phyloP scores from a whole-genome alignment of 257 asterid genomes.

The Galeopsis tetrahit region DNA sequence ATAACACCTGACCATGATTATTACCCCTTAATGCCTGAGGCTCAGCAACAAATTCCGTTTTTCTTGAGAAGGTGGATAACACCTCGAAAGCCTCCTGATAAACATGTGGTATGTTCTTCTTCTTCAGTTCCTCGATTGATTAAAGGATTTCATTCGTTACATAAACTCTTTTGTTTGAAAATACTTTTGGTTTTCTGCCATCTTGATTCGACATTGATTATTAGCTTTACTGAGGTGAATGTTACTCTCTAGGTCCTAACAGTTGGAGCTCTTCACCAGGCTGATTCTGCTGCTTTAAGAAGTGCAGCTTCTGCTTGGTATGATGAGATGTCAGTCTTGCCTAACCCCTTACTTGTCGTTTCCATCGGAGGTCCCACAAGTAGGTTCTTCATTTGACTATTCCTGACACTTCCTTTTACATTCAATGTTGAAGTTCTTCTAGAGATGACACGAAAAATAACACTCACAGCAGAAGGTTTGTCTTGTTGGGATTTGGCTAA shows the following conservation, averaged over 20 bases:
- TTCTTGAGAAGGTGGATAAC: conserved; percentile 73
- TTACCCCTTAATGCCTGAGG: conserved; percentile 72
- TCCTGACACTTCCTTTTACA: neutral
- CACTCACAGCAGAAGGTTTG: neutral
- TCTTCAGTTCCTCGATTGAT: conserved; percentile 20
- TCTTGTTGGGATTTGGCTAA: conserved; percentile 1
- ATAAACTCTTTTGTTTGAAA: conserved; percentile 22
- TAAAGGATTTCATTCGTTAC: conserved; percentile 18
- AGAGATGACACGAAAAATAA: neutral
- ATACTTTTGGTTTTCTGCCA: conserved; percentile 21
- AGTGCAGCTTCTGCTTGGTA: conserved; percentile 79
- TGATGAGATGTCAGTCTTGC: conserved; percentile 60
- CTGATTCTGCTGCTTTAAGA: conserved; percentile 67
- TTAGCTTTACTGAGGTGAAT: conserved; percentile 30
- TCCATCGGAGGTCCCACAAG: conserved; percentile 90
- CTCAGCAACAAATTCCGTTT: conserved; percentile 71
- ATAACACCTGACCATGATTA: conserved; percentile 88
- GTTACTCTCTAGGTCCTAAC: conserved; percentile 68
- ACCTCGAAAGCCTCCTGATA: conserved; percentile 74
- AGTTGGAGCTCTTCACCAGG: conserved; percentile 84
- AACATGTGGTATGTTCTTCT: conserved; percentile 66
- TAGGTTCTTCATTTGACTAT: conserved; percentile 38
- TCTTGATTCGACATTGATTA: conserved; percentile 13
- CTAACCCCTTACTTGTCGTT: conserved; percentile 77
- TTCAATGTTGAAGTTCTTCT: conserved; percentile 3